phyloP scores from a whole-genome alignment of 768 basidiomycete genomes.

The Russula dissimulans region DNA sequence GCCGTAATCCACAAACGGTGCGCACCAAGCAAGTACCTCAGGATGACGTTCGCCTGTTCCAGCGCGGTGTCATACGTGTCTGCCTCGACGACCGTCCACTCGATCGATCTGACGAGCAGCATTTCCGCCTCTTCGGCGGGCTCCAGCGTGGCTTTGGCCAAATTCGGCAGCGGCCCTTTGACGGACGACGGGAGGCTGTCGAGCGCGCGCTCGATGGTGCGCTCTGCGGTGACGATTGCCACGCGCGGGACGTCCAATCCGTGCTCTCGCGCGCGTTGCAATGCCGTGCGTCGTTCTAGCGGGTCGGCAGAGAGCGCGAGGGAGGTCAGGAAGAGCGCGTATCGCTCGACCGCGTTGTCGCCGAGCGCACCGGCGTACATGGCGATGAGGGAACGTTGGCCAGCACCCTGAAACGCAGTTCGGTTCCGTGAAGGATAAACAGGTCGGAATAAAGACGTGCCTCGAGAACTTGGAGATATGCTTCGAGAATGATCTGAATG shows the following conservation, averaged over 20 bases:
- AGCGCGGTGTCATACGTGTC: constrained; percentile 71
- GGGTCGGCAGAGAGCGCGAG: constrained; percentile 56
- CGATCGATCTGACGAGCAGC: constrained; percentile 75
- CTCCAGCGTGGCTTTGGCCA: constrained; percentile 6
- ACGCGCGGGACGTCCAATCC: constrained; percentile 77
- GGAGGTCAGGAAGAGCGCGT: constrained; percentile 81
- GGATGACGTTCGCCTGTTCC: constrained; percentile 78
- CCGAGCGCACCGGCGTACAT: constrained; percentile 89
- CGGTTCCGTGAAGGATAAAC: neutral
- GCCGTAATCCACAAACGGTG: neutral
- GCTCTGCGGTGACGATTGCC: constrained; percentile 70
- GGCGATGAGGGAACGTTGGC: constrained; percentile 79
- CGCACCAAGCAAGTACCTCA: constrained; percentile 85
- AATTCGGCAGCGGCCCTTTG: constrained; percentile 9
- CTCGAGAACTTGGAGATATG: constrained; percentile 84
- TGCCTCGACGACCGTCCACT: constrained; percentile 82
- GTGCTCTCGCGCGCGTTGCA: constrained; percentile 72
- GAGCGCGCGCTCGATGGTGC: constrained; percentile 64
- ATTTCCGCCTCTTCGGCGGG: constrained; percentile 45
- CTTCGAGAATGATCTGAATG: constrained; percentile 75
- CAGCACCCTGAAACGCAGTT: constrained; percentile 44
- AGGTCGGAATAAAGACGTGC: constrained; percentile 28
- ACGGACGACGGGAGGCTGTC: constrained; percentile 26
- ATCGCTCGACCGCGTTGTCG: constrained; percentile 85
- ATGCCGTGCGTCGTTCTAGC: constrained; percentile 55